These are phyloP conservation scores for Russula griseocarnosa DNA, from an alignment of 768 basidiomycete species.

Conservation along the genomic window DNA sequence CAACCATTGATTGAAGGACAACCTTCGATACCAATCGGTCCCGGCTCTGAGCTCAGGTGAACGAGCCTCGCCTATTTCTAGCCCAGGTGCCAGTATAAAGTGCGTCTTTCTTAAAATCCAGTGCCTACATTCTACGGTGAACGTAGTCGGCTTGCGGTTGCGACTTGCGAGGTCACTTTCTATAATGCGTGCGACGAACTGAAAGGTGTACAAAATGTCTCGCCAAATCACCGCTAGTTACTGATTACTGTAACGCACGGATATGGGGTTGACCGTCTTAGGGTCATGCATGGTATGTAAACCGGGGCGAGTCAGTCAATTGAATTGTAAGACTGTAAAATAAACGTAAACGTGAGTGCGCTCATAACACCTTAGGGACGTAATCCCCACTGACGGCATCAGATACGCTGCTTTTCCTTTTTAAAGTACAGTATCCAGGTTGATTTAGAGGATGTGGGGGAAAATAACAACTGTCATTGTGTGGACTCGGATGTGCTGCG, in stretches of 20 bases:
- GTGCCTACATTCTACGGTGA: too few species aligned
- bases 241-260: conserved; percentile 43
- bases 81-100: too few species aligned
- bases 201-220: conserved; percentile 45
- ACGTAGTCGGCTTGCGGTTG: too few species aligned
- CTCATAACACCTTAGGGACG: background rate
- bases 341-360: background rate
- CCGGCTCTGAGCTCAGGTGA: too few species aligned
- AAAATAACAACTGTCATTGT: conserved; percentile 36
- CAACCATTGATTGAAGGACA: conserved; percentile 43
- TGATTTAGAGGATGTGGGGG: background rate
- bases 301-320: too few species aligned
- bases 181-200: too few species aligned
- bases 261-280: background rate
- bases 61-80: too few species aligned
- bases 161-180: too few species aligned
- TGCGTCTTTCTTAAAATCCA: too few species aligned
- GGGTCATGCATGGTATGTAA: background rate
- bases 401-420: background rate
- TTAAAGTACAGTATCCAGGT: background rate
- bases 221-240: conserved; percentile 54
- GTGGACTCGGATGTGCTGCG: conserved; percentile 58
- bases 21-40: conserved; percentile 5
- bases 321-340: background rate
- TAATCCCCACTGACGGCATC: background rate